Evolutionary conservation across 768 basidiomycete species (phyloP), one percentile per base, ranked within the genome.

Genomic region (Daedalea quercina): DNA sequence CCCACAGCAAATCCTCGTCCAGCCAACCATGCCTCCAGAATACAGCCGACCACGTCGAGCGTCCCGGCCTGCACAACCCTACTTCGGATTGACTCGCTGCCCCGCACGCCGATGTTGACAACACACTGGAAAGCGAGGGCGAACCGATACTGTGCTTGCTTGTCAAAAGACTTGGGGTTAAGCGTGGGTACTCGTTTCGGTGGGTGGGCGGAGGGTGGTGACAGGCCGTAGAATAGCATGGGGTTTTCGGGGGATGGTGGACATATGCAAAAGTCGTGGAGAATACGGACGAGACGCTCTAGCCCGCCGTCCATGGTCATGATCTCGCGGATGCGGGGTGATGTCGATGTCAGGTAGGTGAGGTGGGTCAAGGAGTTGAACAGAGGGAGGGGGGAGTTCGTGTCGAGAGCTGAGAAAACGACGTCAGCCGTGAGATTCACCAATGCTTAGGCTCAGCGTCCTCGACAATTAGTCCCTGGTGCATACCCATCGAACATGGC

Each of bases 271-370:
- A 90, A 91, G 56, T 94, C 90, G 62, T 88, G 88, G 9, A 95
- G 76, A 57, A 99, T 91, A 53, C 89, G 82, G 13, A 98, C 89
- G 26, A 99, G 85, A 13, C 95, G 86, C 65, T 99, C 96, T 17
- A 99, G 82, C 1, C 96, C 96, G 44, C 96, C 96, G 64, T 98
- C 95, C 79, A 89, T 85, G 25, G 94, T 95, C 81, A 99, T 90
- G 61, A 96, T 97, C 71, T 99, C 96, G 54, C 95, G 86, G 71
- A 99, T 98, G 51, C 94, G 84, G 1, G 96, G 94, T 0, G 94
- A 96, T 6, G 96, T 97, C 1, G 92, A 93, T 8, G 95, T 98
- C 58, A 99, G 87, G 71, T 96, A 94, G 47, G 90, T 89, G 52
- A 97, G 86, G 72, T 96, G 93, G 26, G 90, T 93, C 49, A 97